These are phyloP conservation scores for Yamadazyma spencermartinsiae DNA, from an alignment of 1,139 yeast genomes.

Conservation along the genomic window DNA sequence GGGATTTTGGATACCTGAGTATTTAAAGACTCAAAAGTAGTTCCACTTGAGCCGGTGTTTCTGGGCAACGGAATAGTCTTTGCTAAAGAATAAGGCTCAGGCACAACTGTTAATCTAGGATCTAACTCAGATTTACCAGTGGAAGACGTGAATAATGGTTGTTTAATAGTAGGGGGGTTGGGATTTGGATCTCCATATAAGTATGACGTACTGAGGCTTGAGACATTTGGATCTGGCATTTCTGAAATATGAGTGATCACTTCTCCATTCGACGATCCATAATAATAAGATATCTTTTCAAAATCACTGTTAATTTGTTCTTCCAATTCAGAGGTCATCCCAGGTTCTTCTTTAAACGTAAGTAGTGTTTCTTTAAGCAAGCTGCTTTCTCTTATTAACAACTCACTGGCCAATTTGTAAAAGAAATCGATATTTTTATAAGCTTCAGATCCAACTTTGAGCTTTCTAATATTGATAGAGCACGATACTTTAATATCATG, in stretches of 20 bases:
- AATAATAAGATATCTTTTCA: conserved; percentile 60
- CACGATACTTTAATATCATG: conserved; percentile 75
- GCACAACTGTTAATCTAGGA: conserved; percentile 58
- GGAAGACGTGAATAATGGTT: conserved; percentile 71
- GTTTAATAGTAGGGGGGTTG: conserved; percentile 30
- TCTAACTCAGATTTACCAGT: conserved; percentile 67
- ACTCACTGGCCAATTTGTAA: conserved; percentile 68
- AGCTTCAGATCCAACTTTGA: conserved; percentile 54
- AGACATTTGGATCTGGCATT: conserved; percentile 23
- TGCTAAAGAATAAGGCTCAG: conserved; percentile 58
- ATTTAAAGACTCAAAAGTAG: conserved; percentile 52
- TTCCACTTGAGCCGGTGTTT: conserved; percentile 18
- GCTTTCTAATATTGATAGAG: conserved; percentile 47
- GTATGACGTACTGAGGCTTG: conserved; percentile 18
- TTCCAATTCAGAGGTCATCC: conserved; percentile 28
- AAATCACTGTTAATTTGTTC: conserved; percentile 53
- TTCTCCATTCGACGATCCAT: conserved; percentile 64
- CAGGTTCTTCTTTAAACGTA: conserved; percentile 10
- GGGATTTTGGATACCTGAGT: conserved; percentile 49
- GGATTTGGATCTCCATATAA: conserved; percentile 24
- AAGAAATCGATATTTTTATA: conserved; percentile 67
- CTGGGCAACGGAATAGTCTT: conserved; percentile 57
- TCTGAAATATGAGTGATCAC: conserved; percentile 44
- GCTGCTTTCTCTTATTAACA: conserved; percentile 69
- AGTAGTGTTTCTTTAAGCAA: conserved; percentile 33